Base-by-base conservation (phyloP, 129 eudicot species). In the Smallanthus sonchifolius region DNA sequence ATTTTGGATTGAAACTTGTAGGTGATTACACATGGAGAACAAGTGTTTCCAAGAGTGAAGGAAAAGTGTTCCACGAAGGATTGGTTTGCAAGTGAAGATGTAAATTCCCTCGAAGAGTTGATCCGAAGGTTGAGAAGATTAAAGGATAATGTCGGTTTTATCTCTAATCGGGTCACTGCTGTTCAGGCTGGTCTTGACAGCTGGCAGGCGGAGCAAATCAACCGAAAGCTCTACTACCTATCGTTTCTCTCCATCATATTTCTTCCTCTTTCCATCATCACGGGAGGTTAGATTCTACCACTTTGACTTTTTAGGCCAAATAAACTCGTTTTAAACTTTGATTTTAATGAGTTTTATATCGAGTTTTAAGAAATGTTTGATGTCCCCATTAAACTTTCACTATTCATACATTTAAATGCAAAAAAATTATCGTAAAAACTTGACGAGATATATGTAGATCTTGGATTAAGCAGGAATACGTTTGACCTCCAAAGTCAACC, bases 21-120 rank as follows among this genome's bases (percentile, higher is more conserved):
- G 98, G 97, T 90, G 66, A 88, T 95, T 54, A 88, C 99, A 13
- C 94, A 95, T 36, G 97, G 99, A 16, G 99, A 95, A 81, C 99
- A 95, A 85, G 97, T 95, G 44, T 91, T 95, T 77, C 99, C 99
- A 6, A 81, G 99, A 52, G 96, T 95, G 34, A 95, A 91, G 81
- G 97, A 91, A 51, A 88, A 95, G 39, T 91, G 99, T 69, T 72
- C 92, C 11, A 72, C 88, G 65, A 95, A 91, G 74, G 89, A 83
- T 6, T 93, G 98, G 98, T 93, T 93, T 84, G 87, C 86, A 13
- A 74, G 73, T 55, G 92, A 88, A 77, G 98, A 90, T 72, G 57
- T 90, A 2, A 87, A 67, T 55, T 74, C 92, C 7, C 88, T 93
- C 0, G 98, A 93, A 78, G 98, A 93, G 82, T 77, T 90, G 40